These are phyloP conservation scores for Pseudogymnoascus sp. DNA, from an alignment of 2,329 filamentous ascomycete species.

Conservation along the genomic window DNA sequence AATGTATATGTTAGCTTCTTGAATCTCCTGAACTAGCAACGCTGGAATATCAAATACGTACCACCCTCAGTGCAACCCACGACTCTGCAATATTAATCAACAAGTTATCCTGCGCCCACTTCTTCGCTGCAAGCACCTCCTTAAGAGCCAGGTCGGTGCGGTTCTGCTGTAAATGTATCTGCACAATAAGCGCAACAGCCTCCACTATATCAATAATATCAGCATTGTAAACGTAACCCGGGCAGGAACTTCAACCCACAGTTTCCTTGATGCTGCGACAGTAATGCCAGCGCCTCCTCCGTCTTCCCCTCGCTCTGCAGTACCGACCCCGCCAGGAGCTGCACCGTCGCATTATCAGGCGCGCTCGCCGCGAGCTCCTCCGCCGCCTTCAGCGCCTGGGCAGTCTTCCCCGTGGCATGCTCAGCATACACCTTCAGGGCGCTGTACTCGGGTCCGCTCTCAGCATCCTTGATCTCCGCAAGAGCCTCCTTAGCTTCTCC, in stretches of 20 bases:
- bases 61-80: constrained; percentile 84
- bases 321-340: constrained; percentile 75
- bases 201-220: constrained; percentile 44
- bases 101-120: constrained; percentile 92
- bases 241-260: constrained; percentile 47
- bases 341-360: constrained; percentile 70
- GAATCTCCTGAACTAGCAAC: neutral
- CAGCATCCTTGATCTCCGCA: constrained; percentile 56
- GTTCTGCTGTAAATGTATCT: constrained; percentile 90
- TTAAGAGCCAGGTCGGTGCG: constrained; percentile 83
- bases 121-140: constrained; percentile 76
- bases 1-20: constrained; percentile 23
- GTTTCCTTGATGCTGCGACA: constrained; percentile 79
- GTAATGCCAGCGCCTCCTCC: constrained; percentile 75
- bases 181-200: constrained; percentile 78
- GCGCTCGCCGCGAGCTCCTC: constrained; percentile 62
- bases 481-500: constrained; percentile 70
- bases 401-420: constrained; percentile 51
- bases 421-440: constrained; percentile 73
- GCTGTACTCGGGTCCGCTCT: constrained; percentile 62
- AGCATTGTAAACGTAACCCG: constrained; percentile 12
- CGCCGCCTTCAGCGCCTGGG: constrained; percentile 54
- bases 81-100: constrained; percentile 91
- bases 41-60: constrained; percentile 38
- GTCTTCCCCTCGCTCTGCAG: constrained; percentile 71